These are phyloP conservation scores for Claviceps citrina DNA, from an alignment of 2,329 filamentous ascomycete species.

Conservation along the genomic window DNA sequence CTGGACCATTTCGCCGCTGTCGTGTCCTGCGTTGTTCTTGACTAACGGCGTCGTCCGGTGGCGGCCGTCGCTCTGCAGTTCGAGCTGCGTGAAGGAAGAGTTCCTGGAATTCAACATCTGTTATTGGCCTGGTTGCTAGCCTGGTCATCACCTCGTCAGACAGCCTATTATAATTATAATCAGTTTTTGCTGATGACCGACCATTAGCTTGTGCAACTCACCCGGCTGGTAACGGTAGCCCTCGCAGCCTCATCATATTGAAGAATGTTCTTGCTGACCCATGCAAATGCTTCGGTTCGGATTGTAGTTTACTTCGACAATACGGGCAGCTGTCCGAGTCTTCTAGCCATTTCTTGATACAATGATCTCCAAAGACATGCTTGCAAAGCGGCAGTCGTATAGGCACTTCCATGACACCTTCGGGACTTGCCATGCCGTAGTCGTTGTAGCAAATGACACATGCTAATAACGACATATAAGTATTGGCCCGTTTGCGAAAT, in stretches of 20 bases:
- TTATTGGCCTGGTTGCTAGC: constrained; percentile 6
- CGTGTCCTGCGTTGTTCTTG: constrained; percentile 17
- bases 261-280: constrained; percentile 15
- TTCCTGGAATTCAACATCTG: constrained; percentile 8
- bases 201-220: constrained; percentile 6
- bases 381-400: constrained; percentile 45
- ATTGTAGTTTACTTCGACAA: constrained; percentile 45
- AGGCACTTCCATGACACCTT: constrained; percentile 41
- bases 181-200: background rate
- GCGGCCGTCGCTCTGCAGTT: constrained; percentile 13
- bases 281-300: constrained; percentile 22
- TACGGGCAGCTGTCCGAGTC: constrained; percentile 49
- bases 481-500: background rate
- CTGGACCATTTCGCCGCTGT: constrained; percentile 11
- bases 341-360: constrained; percentile 50
- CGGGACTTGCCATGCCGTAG: constrained; percentile 39
- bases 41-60: constrained; percentile 12
- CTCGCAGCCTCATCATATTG: constrained; percentile 17
- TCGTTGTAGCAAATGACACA: constrained; percentile 53
- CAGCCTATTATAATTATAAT: background rate
- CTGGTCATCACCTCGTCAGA: constrained; percentile 12
- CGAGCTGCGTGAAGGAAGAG: constrained; percentile 7
- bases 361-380: constrained; percentile 48
- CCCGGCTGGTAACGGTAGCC: constrained; percentile 11
- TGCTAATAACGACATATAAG: constrained; percentile 19